These are phyloP conservation scores for Leccinum colubrinum DNA, from an alignment of 1,284 basidiomycete species.

Conservation along the genomic window DNA sequence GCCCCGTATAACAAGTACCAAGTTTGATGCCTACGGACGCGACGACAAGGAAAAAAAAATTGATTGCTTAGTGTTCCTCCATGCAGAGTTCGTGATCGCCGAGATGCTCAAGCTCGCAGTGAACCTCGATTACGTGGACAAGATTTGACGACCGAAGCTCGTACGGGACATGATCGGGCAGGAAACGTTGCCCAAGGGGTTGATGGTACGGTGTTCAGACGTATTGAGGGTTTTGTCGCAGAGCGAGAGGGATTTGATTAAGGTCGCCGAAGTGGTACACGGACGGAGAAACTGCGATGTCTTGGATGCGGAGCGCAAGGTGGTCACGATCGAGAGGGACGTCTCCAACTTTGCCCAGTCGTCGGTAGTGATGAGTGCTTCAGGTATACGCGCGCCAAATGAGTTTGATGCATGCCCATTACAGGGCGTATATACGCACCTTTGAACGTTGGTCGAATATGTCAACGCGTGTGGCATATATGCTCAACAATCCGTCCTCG, in stretches of 20 bases:
- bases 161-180: slow-evolving; percentile 88
- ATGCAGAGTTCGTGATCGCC: slow-evolving; percentile 68
- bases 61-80: slow-evolving; percentile 37
- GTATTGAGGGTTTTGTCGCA: slow-evolving; percentile 83
- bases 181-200: slow-evolving; percentile 71
- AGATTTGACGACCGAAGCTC: slow-evolving; percentile 88
- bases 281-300: slow-evolving; percentile 68
- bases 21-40: slow-evolving; percentile 46
- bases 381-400: too few relatives aligned
- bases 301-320: too few relatives aligned
- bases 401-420: too few relatives aligned
- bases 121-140: slow-evolving; percentile 90
- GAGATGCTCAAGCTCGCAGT: slow-evolving; percentile 84
- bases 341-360: too few relatives aligned
- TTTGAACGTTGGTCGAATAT: too few relatives aligned
- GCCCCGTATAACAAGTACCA: slow-evolving; percentile 65
- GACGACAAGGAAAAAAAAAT: slow-evolving; percentile 53
- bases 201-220: slow-evolving; percentile 85
- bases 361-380: too few relatives aligned
- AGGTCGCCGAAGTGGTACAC: slow-evolving; percentile 92
- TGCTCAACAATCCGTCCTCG: too few relatives aligned
- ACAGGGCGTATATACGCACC: too few relatives aligned
- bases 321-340: too few relatives aligned
- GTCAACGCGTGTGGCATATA: too few relatives aligned
- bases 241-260: slow-evolving; percentile 88